Conservation (phyloP, 1,284 basidiomycete genomes). For the Fomitiporia mediterranea region DNA sequence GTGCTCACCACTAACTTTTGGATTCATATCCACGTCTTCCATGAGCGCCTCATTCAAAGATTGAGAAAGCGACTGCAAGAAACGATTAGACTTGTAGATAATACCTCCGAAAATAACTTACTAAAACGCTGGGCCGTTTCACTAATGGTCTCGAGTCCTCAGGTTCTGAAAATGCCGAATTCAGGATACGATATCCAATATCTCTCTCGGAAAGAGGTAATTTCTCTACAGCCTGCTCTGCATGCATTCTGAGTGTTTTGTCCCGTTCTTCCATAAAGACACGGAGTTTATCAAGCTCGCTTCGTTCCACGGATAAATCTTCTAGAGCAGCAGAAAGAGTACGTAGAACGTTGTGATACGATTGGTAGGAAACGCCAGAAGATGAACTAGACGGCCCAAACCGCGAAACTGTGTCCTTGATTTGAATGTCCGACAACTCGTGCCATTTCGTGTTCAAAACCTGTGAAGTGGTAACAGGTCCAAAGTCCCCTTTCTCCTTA, state of each 20-base stretch:
- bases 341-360: conserved; percentile 64
- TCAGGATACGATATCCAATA: conserved; percentile 57
- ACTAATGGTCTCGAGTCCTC: conserved; percentile 46
- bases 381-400: conserved; percentile 40
- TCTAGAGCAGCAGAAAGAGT: conserved; percentile 62
- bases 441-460: conserved; percentile 66
- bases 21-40: conserved; percentile 16
- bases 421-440: conserved; percentile 64
- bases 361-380: conserved; percentile 44
- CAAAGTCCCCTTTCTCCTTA: conserved; percentile 20
- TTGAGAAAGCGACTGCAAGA: conserved; percentile 32
- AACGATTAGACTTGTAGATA: conserved; percentile 10
- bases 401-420: conserved; percentile 53
- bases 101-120: conserved; percentile 37
- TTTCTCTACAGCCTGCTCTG: conserved; percentile 49
- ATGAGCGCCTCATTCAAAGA: conserved; percentile 47
- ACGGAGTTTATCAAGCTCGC: conserved; percentile 59
- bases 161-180: conserved; percentile 57
- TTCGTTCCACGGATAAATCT: conserved; percentile 47
- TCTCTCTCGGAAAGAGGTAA: conserved; percentile 59
- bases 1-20: not conserved
- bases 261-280: conserved; percentile 54
- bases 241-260: conserved; percentile 40
- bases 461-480: conserved; percentile 33
- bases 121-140: conserved; percentile 47